Conservation (phyloP, 2,329 filamentous ascomycete genomes). For the Fusarium sublunatum region DNA sequence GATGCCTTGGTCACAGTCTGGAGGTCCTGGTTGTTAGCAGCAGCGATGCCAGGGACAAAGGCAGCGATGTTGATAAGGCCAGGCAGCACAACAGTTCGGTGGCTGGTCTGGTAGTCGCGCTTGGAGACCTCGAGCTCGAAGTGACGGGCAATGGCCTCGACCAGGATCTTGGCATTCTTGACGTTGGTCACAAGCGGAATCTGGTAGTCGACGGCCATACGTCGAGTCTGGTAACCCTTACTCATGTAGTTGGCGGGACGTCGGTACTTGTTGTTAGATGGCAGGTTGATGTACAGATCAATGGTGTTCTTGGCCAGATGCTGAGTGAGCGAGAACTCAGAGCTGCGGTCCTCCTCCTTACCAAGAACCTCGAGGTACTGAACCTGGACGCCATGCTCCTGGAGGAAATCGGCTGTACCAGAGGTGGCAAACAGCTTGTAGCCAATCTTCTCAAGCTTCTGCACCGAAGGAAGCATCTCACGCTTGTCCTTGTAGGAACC, state of each 20-base stretch:
- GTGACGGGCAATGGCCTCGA: conserved; percentile 92
- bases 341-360: conserved; percentile 85
- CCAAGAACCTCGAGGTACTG: conserved; percentile 92
- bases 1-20: conserved; percentile 78
- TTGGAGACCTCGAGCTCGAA: conserved; percentile 85
- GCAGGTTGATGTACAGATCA: conserved; percentile 98
- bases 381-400: conserved; percentile 90
- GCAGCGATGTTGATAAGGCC: conserved; percentile 83
- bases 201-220: conserved; percentile 98
- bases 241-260: conserved; percentile 98
- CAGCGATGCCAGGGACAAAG: conserved; percentile 79
- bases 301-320: conserved; percentile 98
- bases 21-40: conserved; percentile 73
- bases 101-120: conserved; percentile 92
- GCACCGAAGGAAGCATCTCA: conserved; percentile 93
- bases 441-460: conserved; percentile 88
- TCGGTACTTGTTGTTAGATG: conserved; percentile 97
- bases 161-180: conserved; percentile 97
- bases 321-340: conserved; percentile 96
- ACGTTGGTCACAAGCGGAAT: conserved; percentile 98
- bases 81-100: conserved; percentile 77
- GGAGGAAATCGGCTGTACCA: conserved; percentile 95
- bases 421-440: conserved; percentile 97
- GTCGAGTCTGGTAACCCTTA: conserved; percentile 93
- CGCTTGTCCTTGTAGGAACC: conserved; percentile 98